Conservation (phyloP, 441 rosid genomes). For the Croton setiger region DNA sequence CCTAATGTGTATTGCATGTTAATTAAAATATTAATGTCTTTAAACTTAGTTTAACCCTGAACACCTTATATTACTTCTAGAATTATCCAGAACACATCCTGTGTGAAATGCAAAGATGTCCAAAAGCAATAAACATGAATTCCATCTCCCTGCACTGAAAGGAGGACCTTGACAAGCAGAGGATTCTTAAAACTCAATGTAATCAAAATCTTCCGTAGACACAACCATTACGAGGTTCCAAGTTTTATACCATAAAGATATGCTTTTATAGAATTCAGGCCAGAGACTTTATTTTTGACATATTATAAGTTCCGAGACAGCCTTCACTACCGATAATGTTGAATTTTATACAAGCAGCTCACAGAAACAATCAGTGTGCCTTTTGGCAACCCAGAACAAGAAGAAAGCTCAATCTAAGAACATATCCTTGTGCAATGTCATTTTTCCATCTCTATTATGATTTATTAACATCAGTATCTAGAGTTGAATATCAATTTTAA, state of each 20-base stretch:
- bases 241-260: not conserved
- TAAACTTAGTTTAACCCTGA: not conserved
- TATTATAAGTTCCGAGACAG: not conserved
- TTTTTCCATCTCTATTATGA: not conserved
- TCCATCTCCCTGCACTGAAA: not conserved
- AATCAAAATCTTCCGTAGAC: too few relatives aligned
- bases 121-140: not conserved
- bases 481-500: not conserved
- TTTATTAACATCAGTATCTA: not conserved
- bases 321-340: not conserved
- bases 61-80: too few relatives aligned
- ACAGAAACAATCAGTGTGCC: not conserved
- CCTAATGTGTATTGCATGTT: too few relatives aligned
- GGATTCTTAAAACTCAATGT: too few relatives aligned
- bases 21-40: too few relatives aligned
- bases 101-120: not conserved
- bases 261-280: not conserved
- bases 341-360: not conserved
- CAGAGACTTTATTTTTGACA: not conserved
- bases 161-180: not conserved
- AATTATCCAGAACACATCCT: not conserved
- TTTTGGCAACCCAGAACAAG: not conserved
- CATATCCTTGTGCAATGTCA: not conserved
- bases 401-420: not conserved
- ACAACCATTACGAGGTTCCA: not conserved